Evolutionary conservation across 2,329 filamentous ascomycete genomes (phyloP).

Genomic region (Coleophoma eucalyptorum): DNA sequence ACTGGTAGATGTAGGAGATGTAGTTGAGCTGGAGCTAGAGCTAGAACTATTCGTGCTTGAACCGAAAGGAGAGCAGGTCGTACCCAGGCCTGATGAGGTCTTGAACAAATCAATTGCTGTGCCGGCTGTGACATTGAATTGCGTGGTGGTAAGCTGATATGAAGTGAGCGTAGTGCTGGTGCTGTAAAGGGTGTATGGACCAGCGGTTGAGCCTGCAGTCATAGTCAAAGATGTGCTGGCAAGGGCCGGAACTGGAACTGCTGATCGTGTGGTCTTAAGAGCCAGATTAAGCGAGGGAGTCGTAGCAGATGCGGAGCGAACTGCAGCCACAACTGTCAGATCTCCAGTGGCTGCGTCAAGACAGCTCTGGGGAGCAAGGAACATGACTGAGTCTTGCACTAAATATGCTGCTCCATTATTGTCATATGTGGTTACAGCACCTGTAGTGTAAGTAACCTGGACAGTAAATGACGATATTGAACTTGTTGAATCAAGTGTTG

Average conservation of each 20-base stretch:
- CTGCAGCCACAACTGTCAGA: slow-evolving; percentile 21
- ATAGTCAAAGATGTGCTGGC: slow-evolving; percentile 14
- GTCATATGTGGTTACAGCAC: slow-evolving; percentile 41
- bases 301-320: slow-evolving; percentile 13
- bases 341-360: slow-evolving; percentile 24
- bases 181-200: slow-evolving; percentile 21
- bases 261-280: slow-evolving; percentile 16
- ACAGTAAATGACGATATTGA: slow-evolving; percentile 60
- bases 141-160: slow-evolving; percentile 8
- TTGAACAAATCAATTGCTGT: slow-evolving; percentile 43
- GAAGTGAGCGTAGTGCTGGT: slow-evolving; percentile 12
- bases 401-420: slow-evolving; percentile 56
- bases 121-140: slow-evolving; percentile 20
- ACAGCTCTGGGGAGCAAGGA: slow-evolving; percentile 55
- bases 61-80: slow-evolving; percentile 38
- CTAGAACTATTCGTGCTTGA: slow-evolving; percentile 5
- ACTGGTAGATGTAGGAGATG: not conserved
- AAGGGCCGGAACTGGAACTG: slow-evolving; percentile 16
- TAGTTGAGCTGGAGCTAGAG: slow-evolving; percentile 24
- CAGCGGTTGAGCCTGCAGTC: slow-evolving; percentile 15
- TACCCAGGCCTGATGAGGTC: slow-evolving; percentile 37
- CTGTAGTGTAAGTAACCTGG: slow-evolving; percentile 43
- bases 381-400: slow-evolving; percentile 49
- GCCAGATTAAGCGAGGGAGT: slow-evolving; percentile 12
- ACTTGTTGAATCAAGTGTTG: slow-evolving; percentile 48